Evolutionary conservation across 495 filamentous ascomycete genomes (phyloP).

Genomic region (Articulospora tetracladia): DNA sequence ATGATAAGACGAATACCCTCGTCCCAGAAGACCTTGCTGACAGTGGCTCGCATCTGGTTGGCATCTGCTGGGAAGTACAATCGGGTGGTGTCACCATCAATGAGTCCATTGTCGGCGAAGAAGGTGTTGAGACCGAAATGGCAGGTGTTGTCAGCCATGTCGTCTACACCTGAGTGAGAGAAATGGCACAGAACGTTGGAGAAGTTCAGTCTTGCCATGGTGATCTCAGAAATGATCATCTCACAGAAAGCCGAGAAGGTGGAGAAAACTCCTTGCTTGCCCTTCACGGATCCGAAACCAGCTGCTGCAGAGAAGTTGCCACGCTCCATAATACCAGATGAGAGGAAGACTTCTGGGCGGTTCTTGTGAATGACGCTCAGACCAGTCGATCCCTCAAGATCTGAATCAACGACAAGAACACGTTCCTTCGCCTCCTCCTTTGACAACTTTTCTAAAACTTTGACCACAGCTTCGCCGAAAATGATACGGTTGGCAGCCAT

Average conservation of each 20-base stretch:
- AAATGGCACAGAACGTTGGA: conserved; percentile 20
- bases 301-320: conserved; percentile 22
- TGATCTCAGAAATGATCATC: conserved; percentile 22
- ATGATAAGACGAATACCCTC: conserved; percentile 17
- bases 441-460: conserved; percentile 11
- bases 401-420: conserved; percentile 18
- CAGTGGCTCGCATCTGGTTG: conserved; percentile 15
- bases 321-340: conserved; percentile 22
- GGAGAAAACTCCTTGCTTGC: conserved; percentile 18
- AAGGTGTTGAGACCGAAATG: conserved; percentile 21
- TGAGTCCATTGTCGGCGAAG: conserved; percentile 19
- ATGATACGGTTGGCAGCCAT: conserved; percentile 17
- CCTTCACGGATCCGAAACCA: conserved; percentile 18
- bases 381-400: conserved; percentile 21
- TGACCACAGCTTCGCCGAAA: conserved; percentile 18
- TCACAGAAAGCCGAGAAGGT: conserved; percentile 22
- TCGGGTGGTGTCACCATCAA: conserved; percentile 18
- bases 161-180: conserved; percentile 20
- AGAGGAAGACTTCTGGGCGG: conserved; percentile 18
- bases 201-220: conserved; percentile 21
- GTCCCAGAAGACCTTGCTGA: conserved; percentile 20
- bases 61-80: conserved; percentile 23
- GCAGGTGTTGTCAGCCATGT: conserved; percentile 23
- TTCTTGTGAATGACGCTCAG: conserved; percentile 21
- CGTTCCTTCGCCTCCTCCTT: conserved; percentile 14